Evolutionary conservation across 768 basidiomycete species (phyloP), one percentile per base, ranked within the genome.

Genomic region (Boletus rex-veris): DNA sequence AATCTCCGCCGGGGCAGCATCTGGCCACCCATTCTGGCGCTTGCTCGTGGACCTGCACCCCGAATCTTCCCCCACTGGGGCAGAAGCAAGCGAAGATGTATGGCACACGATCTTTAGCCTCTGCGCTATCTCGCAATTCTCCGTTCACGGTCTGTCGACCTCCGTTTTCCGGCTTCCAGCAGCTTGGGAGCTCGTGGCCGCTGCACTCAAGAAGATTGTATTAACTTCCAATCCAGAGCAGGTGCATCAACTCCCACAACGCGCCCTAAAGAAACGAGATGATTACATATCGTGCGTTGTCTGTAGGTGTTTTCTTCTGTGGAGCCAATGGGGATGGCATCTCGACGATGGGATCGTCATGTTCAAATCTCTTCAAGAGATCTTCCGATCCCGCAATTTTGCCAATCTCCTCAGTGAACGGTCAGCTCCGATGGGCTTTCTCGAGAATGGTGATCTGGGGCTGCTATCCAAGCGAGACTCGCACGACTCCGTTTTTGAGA

Each of bases 91-190:
- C 60, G 95, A 98, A 68, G 63, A 73, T 14, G 72, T 83, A n/a
- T 95, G 93, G 89, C 77, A 75, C 36, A 73, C 77, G 7, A 76
- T 88, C 7, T 87, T 91, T 62, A 79, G 76, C 24, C 68, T 95
- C 2, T 88, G 83, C 54, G 80, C 85, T 2, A 69, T 95, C 12
- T 89, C 90, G 0, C 93, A 94, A 62, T 90, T 96, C 72, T 86
- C 86, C 1, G 63, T 74, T 0, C 69, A 75, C 31, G 86, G 86
- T 10, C 54, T 75, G 35, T 69, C 76, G 5, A 73, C 73, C 3
- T 65, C 74, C 18, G 52, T 54, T 6, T 69, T 70, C 21, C 72
- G 72, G 4, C 74, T 88, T 15, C 71, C 76, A 4, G 72, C 83
- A 2, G 78, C 76, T 11, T 98, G 95, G 95, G 75, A 80, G 0